Evolutionary conservation across 2,329 filamentous ascomycete species (phyloP).

Genomic region (Penicillium palitans): DNA sequence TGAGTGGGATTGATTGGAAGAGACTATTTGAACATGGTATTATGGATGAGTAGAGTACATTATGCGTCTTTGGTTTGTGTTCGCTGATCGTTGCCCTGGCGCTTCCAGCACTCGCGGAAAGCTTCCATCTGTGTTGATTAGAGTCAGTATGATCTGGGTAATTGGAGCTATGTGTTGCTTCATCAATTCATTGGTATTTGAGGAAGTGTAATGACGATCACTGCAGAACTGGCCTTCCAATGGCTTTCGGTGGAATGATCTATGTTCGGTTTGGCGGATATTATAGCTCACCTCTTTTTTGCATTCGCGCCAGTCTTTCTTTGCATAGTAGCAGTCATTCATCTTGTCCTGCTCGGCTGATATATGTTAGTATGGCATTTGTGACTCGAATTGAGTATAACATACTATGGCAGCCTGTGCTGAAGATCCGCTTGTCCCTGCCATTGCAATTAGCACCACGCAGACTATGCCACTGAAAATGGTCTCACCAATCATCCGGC

Average conservation of each 20-base stretch:
- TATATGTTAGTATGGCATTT: slow-evolving; percentile 8
- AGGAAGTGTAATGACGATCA: neutral
- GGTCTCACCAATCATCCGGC: slow-evolving; percentile 84
- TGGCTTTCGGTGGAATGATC: neutral
- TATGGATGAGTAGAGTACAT: neutral
- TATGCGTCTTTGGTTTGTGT: slow-evolving; percentile 72
- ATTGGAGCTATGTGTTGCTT: neutral
- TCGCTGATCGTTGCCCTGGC: slow-evolving; percentile 79
- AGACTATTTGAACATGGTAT: slow-evolving; percentile 1
- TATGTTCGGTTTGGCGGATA: neutral
- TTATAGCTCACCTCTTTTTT: slow-evolving; percentile 72
- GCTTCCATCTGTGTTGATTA: slow-evolving; percentile 69
- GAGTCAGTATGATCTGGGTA: neutral
- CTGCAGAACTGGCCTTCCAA: neutral
- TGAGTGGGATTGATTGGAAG: neutral
- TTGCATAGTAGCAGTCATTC: slow-evolving; percentile 94
- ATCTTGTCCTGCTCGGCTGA: slow-evolving; percentile 83
- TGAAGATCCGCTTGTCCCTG: slow-evolving; percentile 98
- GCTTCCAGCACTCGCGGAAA: slow-evolving; percentile 90
- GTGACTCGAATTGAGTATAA: neutral
- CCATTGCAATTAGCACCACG: slow-evolving; percentile 22
- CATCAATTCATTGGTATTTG: neutral
- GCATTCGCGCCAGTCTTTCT: slow-evolving; percentile 92
- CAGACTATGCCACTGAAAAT: slow-evolving; percentile 8
- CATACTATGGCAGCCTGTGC: slow-evolving; percentile 86